phyloP scores from a whole-genome alignment of 495 filamentous ascomycete genomes.

The Aspergillus affinis region DNA sequence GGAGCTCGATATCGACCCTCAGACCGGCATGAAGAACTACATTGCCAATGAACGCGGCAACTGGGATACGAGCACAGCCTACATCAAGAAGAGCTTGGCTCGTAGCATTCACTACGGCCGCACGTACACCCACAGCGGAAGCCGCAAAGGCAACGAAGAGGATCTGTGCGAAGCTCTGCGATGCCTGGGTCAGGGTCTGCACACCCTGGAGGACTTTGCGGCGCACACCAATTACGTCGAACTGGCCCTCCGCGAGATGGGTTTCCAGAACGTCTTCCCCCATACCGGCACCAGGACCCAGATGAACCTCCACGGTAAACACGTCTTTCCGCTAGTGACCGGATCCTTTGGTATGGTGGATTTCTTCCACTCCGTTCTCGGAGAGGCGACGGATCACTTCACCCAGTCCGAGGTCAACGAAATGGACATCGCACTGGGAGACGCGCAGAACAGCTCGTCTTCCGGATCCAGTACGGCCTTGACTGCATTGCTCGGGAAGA shows the following conservation, averaged over 20 bases:
- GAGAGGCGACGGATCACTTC: conserved; percentile 93
- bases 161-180: conserved; percentile 90
- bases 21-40: conserved; percentile 98
- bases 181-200: conserved; percentile 85
- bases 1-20: conserved; percentile 79
- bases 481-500: conserved; percentile 68
- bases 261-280: conserved; percentile 77
- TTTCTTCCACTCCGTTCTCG: conserved; percentile 94
- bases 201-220: conserved; percentile 93
- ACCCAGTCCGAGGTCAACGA: conserved; percentile 93
- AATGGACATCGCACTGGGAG: conserved; percentile 70
- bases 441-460: conserved; percentile 54
- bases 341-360: conserved; percentile 92
- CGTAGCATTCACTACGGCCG: conserved; percentile 89
- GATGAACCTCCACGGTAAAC: conserved; percentile 69
- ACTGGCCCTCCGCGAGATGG: conserved; percentile 81
- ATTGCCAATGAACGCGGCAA: conserved; percentile 85
- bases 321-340: conserved; percentile 84
- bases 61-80: conserved; percentile 89
- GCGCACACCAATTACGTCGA: conserved; percentile 96
- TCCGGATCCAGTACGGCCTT: conserved; percentile 52
- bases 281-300: conserved; percentile 76
- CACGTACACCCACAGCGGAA: conserved; percentile 70
- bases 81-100: conserved; percentile 79
- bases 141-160: conserved; percentile 67